These are phyloP conservation scores for Mycena crocata DNA, from an alignment of 768 basidiomycete species.

Conservation along the genomic window DNA sequence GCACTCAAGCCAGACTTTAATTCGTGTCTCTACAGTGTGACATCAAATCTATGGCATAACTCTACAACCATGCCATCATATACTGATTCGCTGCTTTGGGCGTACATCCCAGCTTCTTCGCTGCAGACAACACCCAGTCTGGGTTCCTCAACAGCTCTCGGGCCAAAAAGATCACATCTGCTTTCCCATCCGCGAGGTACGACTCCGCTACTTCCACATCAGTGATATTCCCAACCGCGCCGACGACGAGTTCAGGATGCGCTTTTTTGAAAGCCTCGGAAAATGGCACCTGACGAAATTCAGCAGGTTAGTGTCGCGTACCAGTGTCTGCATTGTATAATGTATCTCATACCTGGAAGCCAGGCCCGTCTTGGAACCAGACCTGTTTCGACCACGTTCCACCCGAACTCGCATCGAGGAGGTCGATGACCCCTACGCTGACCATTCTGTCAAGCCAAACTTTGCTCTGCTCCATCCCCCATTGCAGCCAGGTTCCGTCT, in stretches of 20 bases:
- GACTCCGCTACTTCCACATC: constrained; percentile 64
- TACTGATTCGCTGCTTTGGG: constrained; percentile 82
- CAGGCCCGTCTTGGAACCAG: no score
- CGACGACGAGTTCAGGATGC: constrained; percentile 31
- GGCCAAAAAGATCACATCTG: constrained; percentile 78
- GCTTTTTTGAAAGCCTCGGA: constrained; percentile 60
- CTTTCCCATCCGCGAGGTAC: constrained; percentile 70
- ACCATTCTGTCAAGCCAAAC: no score
- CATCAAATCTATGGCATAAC: no score
- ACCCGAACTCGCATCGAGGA: constrained; percentile 69
- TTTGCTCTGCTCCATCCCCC: no score
- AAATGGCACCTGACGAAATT: constrained; percentile 49
- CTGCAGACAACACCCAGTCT: constrained; percentile 73
- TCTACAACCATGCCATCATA: constrained; percentile 62
- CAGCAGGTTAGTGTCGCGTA: no score
- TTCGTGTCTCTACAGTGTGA: no score
- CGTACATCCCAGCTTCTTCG: constrained; percentile 68
- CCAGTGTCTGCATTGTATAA: no score
- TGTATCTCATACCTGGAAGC: no score
- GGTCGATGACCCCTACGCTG: constrained; percentile 68
- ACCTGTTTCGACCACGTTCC: no score
- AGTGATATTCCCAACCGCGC: constrained; percentile 64
- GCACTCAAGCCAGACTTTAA: no score
- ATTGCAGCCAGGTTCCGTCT: no score
- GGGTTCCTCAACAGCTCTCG: constrained; percentile 75